phyloP scores from a whole-genome alignment of 2,329 filamentous ascomycete genomes.

The Berkeleyomyces basicola region DNA sequence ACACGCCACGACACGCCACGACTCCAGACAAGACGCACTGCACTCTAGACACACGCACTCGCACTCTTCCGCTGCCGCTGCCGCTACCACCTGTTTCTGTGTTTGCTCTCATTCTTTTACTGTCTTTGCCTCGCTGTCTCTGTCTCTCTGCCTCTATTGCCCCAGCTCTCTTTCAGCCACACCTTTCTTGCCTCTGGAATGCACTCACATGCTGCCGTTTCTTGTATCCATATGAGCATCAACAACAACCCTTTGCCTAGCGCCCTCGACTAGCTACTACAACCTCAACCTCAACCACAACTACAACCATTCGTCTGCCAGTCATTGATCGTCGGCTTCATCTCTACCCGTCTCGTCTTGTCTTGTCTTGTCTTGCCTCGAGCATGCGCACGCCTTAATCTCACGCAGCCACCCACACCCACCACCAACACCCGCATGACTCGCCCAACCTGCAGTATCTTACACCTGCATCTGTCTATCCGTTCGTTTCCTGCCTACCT shows the following conservation, averaged over 20 bases:
- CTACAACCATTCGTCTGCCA: neutral
- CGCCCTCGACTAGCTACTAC: neutral
- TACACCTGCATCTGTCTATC: slow-evolving; percentile 8
- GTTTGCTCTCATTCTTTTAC: neutral
- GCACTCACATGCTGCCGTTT: neutral
- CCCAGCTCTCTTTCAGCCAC: slow-evolving; percentile 2
- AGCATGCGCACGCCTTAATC: slow-evolving; percentile 3
- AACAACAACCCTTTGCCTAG: neutral
- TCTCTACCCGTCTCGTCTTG: neutral
- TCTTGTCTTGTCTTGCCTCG: neutral
- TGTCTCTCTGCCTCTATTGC: neutral
- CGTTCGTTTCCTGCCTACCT: neutral
- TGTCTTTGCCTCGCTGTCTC: neutral
- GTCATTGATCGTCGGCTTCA: neutral
- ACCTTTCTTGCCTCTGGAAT: slow-evolving; percentile 7
- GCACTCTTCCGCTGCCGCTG: neutral
- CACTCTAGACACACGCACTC: neutral
- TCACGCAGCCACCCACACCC: neutral
- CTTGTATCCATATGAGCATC: slow-evolving; percentile 10
- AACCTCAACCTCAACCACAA: neutral
- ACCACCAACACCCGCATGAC: neutral
- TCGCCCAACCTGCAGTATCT: slow-evolving; percentile 5
- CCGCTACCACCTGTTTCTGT: neutral
- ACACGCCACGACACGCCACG: neutral
- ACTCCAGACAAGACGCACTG: no score